These are phyloP conservation scores for Yarrowia deformans DNA, from an alignment of 805 yeast genomes.

Conservation along the genomic window DNA sequence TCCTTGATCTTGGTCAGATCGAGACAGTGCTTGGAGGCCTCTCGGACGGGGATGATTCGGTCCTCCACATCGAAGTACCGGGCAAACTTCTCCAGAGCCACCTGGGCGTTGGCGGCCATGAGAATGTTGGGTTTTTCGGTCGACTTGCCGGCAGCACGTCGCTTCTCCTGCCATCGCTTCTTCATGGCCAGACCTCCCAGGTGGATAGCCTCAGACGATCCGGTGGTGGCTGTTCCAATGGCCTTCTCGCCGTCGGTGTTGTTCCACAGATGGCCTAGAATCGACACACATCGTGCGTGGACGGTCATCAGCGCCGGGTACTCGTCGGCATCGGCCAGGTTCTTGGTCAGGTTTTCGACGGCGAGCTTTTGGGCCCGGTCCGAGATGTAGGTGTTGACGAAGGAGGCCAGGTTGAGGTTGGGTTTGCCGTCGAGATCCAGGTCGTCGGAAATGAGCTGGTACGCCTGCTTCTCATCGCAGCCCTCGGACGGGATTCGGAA, in stretches of 20 bases:
- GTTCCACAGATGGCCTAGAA: conserved; percentile 81
- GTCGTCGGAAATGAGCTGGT: conserved; percentile 72
- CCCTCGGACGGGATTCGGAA: conserved; percentile 68
- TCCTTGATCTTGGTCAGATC: conserved; percentile 67
- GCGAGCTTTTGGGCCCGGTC: conserved; percentile 63
- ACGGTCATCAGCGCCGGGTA: conserved; percentile 84
- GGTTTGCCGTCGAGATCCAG: conserved; percentile 85
- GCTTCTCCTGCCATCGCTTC: conserved; percentile 80
- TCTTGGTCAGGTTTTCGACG: conserved; percentile 77
- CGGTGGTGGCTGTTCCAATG: conserved; percentile 90
- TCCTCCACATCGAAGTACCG: conserved; percentile 92
- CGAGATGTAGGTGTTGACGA: conserved; percentile 78
- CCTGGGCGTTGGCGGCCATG: conserved; percentile 94
- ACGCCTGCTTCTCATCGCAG: conserved; percentile 60
- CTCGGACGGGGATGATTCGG: conserved; percentile 71
- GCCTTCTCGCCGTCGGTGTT: conserved; percentile 63
- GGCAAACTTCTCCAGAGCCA: conserved; percentile 92
- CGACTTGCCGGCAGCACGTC: conserved; percentile 66
- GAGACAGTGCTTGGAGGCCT: conserved; percentile 66
- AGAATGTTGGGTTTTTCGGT: conserved; percentile 77
- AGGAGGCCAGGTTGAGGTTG: conserved; percentile 82
- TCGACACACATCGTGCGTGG: conserved; percentile 83
- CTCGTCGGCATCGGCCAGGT: conserved; percentile 92
- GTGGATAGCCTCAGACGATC: conserved; percentile 93
- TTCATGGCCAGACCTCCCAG: conserved; percentile 93